These are phyloP conservation scores for Scopulariopsis brevicaulis DNA, from an alignment of 2,329 filamentous ascomycete species.

Conservation along the genomic window DNA sequence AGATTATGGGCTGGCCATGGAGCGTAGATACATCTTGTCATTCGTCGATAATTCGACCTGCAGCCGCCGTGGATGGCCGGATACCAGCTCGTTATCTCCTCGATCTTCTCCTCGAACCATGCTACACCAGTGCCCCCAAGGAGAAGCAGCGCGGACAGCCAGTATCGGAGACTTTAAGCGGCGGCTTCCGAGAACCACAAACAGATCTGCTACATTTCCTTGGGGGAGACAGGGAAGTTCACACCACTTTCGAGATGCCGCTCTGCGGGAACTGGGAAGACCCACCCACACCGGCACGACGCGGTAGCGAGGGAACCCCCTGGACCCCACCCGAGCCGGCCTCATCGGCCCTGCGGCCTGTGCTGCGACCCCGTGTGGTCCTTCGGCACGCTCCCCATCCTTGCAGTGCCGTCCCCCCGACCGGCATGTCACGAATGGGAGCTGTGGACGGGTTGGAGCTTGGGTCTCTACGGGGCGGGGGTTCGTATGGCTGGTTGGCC, in stretches of 20 bases:
- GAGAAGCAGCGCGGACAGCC: too few species aligned
- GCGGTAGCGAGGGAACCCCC: not conserved
- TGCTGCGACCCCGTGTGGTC: not conserved
- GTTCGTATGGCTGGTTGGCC: not conserved
- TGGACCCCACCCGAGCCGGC: not conserved
- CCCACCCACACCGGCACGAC: not conserved
- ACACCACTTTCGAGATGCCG: not conserved
- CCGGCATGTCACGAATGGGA: not conserved
- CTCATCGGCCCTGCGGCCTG: conserved; percentile 1
- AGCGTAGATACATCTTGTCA: not conserved
- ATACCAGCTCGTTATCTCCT: not conserved
- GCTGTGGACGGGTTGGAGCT: not conserved
- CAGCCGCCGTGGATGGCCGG: not conserved
- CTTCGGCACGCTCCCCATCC: not conserved
- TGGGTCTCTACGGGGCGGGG: not conserved
- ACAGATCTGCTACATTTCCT: not conserved
- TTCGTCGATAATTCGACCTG: not conserved
- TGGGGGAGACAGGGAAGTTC: not conserved
- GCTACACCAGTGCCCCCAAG: not conserved
- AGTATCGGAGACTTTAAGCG: not conserved
- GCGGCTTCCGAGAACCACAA: not conserved
- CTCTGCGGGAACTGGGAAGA: not conserved
- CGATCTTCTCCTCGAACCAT: not conserved
- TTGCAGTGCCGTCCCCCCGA: not conserved
- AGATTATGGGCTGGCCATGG: not conserved